Evolutionary conservation across 2,329 filamentous ascomycete species (phyloP), one percentile per base, ranked within the genome.

Genomic region (Colletotrichum eremochloae): DNA sequence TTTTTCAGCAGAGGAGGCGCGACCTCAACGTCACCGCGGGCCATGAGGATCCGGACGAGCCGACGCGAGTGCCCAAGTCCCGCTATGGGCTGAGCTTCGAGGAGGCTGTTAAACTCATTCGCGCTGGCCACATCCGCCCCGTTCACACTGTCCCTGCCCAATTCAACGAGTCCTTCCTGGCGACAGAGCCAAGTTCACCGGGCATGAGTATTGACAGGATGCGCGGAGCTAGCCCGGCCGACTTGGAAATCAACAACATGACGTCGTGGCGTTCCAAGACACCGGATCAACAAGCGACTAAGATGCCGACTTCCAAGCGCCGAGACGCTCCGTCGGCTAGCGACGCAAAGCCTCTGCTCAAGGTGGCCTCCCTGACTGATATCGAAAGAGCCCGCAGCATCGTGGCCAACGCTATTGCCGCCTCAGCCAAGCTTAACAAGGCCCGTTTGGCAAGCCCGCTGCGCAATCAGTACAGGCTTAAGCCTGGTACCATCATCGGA

Each of bases 401-500:
- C 44, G 44, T 46, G 9, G 15, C 14, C 15, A n/a, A 3, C 15
- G 44, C 44, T 18, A 46, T 46, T 6, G 44, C 44, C 44, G 18
- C 14, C 14, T 46, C 44, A 2, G 44, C 44, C 7, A n/a, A 20
- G 44, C 44, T 46, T 7, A 46, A 46, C 44, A 46, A 46, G 18
- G 44, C 44, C 3, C 44, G 44, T 20, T 7, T 46, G 14, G 44
- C 44, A 46, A 46, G 44, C 44, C 44, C 44, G 2, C 44, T 46
- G 5, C 18, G 44, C 15, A 46, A 46, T 18, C 14, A 46, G 44
- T 65, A 65, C 52, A 42, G 5, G 6, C 60, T 63, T 9, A 29
- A 52, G 31, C 42, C 60, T 11, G 60, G 60, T 11, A 50, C 58
- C 44, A 18, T 62, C 18, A 20, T 62, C 29, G 50, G 36, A 14